A percentile compares a stretch with the other conserved stretches of the same genome.
Evolutionary conservation across 441 rosid species (phyloP).

Genomic region (Francoa sonchifolia): DNA sequence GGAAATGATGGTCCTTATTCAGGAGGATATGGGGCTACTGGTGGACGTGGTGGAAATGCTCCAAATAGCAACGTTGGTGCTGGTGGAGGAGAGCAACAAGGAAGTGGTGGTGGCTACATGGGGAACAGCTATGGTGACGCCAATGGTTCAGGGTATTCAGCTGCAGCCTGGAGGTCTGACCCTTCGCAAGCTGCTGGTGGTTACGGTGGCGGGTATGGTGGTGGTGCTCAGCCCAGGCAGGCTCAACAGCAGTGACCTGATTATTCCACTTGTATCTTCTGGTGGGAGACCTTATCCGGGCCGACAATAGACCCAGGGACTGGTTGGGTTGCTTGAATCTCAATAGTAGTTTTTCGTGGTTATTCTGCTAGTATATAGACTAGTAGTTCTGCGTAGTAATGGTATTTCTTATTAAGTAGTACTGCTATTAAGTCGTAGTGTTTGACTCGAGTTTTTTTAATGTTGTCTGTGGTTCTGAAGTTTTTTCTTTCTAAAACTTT

Average conservation of each 20-base stretch:
- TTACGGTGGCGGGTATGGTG: constrained; percentile 22
- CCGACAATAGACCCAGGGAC: constrained; percentile 16
- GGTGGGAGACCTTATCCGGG: constrained; percentile 1
- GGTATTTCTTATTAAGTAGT: constrained; percentile 8
- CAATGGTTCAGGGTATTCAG: constrained; percentile 16
- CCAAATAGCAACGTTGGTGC: constrained; percentile 5
- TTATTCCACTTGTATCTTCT: background rate
- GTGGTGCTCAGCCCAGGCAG: constrained; percentile 20
- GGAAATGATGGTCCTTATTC: constrained; percentile 14
- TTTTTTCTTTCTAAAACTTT: constrained; percentile 1
- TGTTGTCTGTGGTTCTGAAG: constrained; percentile 1
- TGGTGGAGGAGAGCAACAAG: constrained; percentile 12
- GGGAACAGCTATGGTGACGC: constrained; percentile 20
- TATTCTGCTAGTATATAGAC: constrained; percentile 25
- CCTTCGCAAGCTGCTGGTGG: constrained; percentile 18
- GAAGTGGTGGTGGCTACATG: constrained; percentile 11
- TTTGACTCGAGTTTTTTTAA: constrained; percentile 10
- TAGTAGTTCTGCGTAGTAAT: constrained; percentile 21
- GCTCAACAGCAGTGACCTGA: constrained; percentile 18
- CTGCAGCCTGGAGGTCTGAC: constrained; percentile 22
- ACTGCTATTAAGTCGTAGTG: constrained; percentile 14
- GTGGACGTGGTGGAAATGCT: constrained; percentile 15
- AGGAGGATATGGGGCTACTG: constrained; percentile 9
- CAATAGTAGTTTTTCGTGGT: constrained; percentile 19
- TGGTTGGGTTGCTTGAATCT: constrained; percentile 28